Evolutionary conservation across 345 rosid species (phyloP).

Genomic region (Ceriops tagal): DNA sequence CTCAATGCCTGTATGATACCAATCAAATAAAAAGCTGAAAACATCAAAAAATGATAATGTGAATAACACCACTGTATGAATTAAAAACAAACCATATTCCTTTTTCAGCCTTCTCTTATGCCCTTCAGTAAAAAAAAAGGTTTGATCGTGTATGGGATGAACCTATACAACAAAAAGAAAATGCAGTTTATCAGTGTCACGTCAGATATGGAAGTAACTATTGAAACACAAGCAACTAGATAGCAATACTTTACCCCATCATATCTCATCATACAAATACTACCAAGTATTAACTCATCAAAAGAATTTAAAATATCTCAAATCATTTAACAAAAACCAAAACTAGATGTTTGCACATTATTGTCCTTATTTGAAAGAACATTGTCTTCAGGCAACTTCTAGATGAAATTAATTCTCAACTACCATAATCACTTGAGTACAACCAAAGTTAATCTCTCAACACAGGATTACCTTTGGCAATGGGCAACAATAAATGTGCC

Average conservation of each 20-base stretch:
- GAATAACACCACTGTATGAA: background rate
- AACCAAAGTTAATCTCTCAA: background rate
- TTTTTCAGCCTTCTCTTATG: constrained; percentile 69
- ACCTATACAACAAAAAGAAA: constrained; percentile 36
- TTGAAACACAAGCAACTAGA: background rate
- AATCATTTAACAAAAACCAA: no score
- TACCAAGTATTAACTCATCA: no score
- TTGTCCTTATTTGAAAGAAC: no score
- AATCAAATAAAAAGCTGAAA: background rate
- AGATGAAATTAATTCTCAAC: no score
- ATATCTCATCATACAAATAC: no score
- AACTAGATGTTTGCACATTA: no score
- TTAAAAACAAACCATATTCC: constrained; percentile 52
- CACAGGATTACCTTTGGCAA: constrained; percentile 41
- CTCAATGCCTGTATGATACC: no score
- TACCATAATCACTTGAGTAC: background rate
- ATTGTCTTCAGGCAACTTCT: no score
- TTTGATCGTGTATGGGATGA: constrained; percentile 72
- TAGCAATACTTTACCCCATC: background rate
- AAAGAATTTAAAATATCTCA: no score
- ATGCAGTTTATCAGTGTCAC: background rate
- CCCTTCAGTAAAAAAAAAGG: constrained; percentile 54
- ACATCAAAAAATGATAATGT: background rate
- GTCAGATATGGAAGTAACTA: background rate
- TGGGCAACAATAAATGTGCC: constrained; percentile 56